phyloP scores from a whole-genome alignment of 2,329 filamentous ascomycete species.

The Neoscytalidium dimidiatum region DNA sequence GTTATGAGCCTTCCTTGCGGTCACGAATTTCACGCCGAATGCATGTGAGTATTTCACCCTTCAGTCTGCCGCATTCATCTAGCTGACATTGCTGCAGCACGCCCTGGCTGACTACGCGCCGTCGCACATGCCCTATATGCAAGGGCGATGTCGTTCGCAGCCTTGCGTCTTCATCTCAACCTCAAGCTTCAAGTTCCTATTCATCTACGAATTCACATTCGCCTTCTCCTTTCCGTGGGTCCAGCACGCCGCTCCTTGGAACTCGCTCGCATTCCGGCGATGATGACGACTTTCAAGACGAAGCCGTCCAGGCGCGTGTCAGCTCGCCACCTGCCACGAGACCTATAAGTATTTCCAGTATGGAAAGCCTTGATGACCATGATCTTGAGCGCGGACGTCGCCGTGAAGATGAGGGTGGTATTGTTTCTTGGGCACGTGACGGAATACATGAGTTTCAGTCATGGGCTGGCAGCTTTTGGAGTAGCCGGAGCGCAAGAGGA shows the following conservation, averaged over 20 bases:
- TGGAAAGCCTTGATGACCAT: background rate
- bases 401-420: slow-evolving; percentile 2
- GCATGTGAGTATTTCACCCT: slow-evolving; percentile 74
- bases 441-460: slow-evolving; percentile 8
- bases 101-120: slow-evolving; percentile 92
- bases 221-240: background rate
- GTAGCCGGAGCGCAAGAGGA: background rate
- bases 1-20: slow-evolving; percentile 98
- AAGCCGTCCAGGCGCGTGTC: slow-evolving; percentile 1
- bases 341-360: slow-evolving; percentile 9
- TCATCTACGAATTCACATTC: slow-evolving; percentile 9
- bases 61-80: background rate
- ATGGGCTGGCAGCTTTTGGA: slow-evolving; percentile 16
- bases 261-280: background rate
- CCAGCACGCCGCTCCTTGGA: background rate
- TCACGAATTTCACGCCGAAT: slow-evolving; percentile 95
- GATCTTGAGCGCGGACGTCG: slow-evolving; percentile 9
- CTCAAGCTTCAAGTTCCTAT: slow-evolving; percentile 9
- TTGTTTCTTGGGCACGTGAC: slow-evolving; percentile 8
- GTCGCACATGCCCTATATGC: slow-evolving; percentile 97
- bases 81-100: slow-evolving; percentile 61
- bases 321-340: slow-evolving; percentile 7
- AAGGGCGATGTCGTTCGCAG: slow-evolving; percentile 86
- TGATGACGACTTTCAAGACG: slow-evolving; percentile 14
- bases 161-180: slow-evolving; percentile 18